Base-by-base conservation (phyloP, 805 yeast species). In the Dipodascus albidus region DNA sequence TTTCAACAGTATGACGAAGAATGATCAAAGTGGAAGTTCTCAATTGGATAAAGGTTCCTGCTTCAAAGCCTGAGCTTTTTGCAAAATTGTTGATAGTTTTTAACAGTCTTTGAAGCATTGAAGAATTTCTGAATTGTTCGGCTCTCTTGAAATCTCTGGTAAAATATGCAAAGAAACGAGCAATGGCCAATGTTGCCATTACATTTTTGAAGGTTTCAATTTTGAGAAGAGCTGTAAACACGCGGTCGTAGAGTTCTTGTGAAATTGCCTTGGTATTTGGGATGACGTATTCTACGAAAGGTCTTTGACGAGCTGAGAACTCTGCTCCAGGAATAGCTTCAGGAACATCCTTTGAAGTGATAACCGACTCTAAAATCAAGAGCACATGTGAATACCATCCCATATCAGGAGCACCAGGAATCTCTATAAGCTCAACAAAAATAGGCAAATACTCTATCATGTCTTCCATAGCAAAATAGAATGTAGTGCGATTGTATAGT, bases 1-100 rank as follows among this genome's bases (percentile, higher is more conserved):
- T 76, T 65, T 89, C 97, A 64, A 83, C 80, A 54, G 89, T 82
- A 48, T 85, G 73, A 63, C 96, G 76, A 1, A 83, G 64, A 33
- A 88, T 68, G 11, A 79, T 70, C 0, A 80, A 71, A 20, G 82
- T 70, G 1, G 79, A 65, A 3, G 74, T 69, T 55, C 80, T 81
- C 1, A 81, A 54, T 55, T 67, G 66, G 47, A 69, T 68, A 1
- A 71, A 67, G 49, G 66, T 69, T 14, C 44, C 44, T 6, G 44
- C 44, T 6, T 47, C 49, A 23, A 22, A 3, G 8, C 31, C 19
- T 17, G 72, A 73, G 3, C 73, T 66, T 48, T 62, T 67, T 3
- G 70, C 61, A 55, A 70, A 68, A 2, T 56, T 51, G 9, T 63
- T 62, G 38, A 81, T 70, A 4, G 75, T 69, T 23, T 66, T 65